Conservation (phyloP, 192 early-diverging fungal genomes). For the Spinellus fusiger region DNA sequence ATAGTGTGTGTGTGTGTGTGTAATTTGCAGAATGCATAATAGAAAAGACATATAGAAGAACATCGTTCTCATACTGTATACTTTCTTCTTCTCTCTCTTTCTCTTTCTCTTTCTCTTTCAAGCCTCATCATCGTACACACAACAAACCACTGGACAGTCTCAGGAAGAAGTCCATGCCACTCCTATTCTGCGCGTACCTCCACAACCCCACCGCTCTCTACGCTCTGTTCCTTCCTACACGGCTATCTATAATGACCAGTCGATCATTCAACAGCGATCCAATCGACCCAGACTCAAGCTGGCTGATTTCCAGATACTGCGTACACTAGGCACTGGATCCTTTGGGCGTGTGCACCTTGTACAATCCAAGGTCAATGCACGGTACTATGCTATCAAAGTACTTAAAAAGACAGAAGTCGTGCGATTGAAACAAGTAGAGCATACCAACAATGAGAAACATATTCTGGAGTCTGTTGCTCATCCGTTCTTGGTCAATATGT, state of each 20-base stretch:
- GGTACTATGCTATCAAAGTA: constrained; percentile 97
- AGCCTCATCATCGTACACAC: background rate
- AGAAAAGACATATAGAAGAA: too few species aligned
- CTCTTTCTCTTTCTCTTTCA: background rate
- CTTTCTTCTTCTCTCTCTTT: too few species aligned
- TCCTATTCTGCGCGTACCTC: background rate
- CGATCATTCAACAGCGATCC: constrained; percentile 25
- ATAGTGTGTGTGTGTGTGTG: too few species aligned
- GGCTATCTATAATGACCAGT: constrained; percentile 25
- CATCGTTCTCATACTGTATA: too few species aligned
- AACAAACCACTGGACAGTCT: background rate
- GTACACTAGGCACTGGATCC: constrained; percentile 94
- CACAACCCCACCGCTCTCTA: background rate
- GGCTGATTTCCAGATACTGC: constrained; percentile 77
- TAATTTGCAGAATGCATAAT: too few species aligned
- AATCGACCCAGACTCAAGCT: constrained; percentile 55
- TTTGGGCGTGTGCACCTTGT: constrained; percentile 98
- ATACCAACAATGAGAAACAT: constrained; percentile 95
- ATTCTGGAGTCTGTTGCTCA: constrained; percentile 86
- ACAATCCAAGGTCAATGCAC: constrained; percentile 67
- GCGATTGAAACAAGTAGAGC: constrained; percentile 94
- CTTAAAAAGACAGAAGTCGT: constrained; percentile 94
- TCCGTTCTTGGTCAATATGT: constrained; percentile 88
- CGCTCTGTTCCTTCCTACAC: background rate
- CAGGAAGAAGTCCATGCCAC: background rate